Evolutionary conservation across 2,329 filamentous ascomycete genomes (phyloP), one percentile per base, ranked within the genome.

Genomic region (Fusarium sp.): DNA sequence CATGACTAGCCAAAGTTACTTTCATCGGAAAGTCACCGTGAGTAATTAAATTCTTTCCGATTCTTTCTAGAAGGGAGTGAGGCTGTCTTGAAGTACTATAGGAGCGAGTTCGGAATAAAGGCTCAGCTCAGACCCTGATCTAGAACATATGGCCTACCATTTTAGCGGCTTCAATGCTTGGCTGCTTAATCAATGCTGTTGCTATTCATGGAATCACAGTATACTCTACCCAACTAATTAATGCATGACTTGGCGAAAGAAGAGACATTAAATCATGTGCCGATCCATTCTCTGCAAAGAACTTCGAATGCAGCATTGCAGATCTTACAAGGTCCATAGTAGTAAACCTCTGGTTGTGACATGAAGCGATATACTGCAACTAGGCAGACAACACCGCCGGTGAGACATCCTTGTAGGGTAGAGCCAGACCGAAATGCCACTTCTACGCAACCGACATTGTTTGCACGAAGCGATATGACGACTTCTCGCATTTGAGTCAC

Each of bases 1-100:
- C 41, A 50, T 65, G 55, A 60, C 60, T 69, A 66, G 47, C 49
- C 26, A 57, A 69, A 69, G 51, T 57, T 58, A 41, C 36, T 52
- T 59, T 47, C 13, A 55, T 23, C 60, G 46, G 61, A 54, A 67
- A 57, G 31, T 63, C 54, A 15, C 66, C 57, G 62, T 58, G 8
- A 36, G 18, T 40, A 37, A 20, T n/a, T n/a, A n/a, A n/a, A n/a
- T 67, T 42, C 52, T 40, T 69, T 58, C 33, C 26, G 53, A 33
- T 40, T 63, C 44, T 52, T 70, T 67, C 61, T 69, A 38, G 57
- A 67, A 69, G 23, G 26, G 41, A 55, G 23, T 36, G 52, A 55
- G 36, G 49, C 38, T 46, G 52, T 63, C 56, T 26, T 50, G 30
- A 30, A 30, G 4, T 9, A n/a, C n/a, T n/a, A 4, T 23, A 30